Evolutionary conservation across 1,139 yeast genomes (phyloP).

Genomic region (Taphrina betulina): DNA sequence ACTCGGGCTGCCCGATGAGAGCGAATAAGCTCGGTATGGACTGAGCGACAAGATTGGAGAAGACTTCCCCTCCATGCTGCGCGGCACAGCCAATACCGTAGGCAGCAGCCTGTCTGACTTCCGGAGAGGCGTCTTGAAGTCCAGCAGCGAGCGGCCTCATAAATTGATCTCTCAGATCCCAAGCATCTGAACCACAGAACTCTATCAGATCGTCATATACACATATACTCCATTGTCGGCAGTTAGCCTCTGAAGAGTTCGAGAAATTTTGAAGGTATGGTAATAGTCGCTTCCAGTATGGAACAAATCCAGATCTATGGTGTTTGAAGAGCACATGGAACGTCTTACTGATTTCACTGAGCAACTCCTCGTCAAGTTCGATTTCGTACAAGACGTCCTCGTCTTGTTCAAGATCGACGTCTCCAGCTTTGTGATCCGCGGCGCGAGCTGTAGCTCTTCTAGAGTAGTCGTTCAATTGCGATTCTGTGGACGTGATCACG

Average conservation of each 20-base stretch:
- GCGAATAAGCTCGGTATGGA: conserved; percentile 72
- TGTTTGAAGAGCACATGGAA: conserved; percentile 72
- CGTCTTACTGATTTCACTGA: conserved; percentile 77
- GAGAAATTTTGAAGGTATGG: conserved; percentile 44
- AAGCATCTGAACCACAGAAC: conserved; percentile 68
- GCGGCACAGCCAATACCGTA: conserved; percentile 85
- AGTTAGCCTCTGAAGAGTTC: conserved; percentile 63
- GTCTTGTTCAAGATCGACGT: conserved; percentile 60
- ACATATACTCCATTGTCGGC: conserved; percentile 76
- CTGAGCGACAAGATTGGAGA: conserved; percentile 62
- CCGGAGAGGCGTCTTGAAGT: conserved; percentile 59
- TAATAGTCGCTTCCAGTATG: conserved; percentile 56
- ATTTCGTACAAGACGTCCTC: conserved; percentile 68
- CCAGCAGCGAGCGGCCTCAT: conserved; percentile 63
- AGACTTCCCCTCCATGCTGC: conserved; percentile 66
- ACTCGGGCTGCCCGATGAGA: conserved; percentile 76
- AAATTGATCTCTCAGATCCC: conserved; percentile 63
- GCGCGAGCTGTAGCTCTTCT: conserved; percentile 72
- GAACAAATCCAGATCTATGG: conserved; percentile 58
- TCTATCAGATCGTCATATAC: conserved; percentile 78
- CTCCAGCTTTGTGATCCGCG: conserved; percentile 62
- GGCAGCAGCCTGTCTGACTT: conserved; percentile 84
- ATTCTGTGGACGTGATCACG: conserved; percentile 60
- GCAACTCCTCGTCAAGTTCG: conserved; percentile 70
- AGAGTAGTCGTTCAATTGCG: conserved; percentile 65